phyloP scores from a whole-genome alignment of 176 grass and related monocot species.

The Juncus effusus region DNA sequence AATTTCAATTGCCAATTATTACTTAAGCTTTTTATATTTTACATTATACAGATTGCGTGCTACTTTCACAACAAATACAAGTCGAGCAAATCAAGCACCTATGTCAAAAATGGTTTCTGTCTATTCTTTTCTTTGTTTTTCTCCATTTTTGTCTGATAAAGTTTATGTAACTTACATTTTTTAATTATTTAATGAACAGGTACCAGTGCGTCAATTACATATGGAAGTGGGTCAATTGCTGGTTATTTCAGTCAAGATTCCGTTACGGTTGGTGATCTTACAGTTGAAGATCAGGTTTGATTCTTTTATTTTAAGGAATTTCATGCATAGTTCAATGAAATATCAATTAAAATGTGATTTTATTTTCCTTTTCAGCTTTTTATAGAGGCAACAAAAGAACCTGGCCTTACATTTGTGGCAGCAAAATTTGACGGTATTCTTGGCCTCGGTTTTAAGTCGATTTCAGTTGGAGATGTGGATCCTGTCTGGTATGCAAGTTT shows the following conservation, averaged over 20 bases:
- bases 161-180: not conserved
- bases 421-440: constrained; percentile 87
- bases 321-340: not conserved
- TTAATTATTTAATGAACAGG: constrained; percentile 34
- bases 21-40: not conserved
- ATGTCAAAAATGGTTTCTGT: constrained; percentile 56
- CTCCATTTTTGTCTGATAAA: not conserved
- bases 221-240: constrained; percentile 71
- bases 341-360: not conserved
- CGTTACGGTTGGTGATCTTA: constrained; percentile 62
- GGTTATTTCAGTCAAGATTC: constrained; percentile 66
- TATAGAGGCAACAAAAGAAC: constrained; percentile 67
- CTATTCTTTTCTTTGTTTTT: not conserved
- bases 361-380: constrained; percentile 41
- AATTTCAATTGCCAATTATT: not conserved
- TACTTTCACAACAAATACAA: constrained; percentile 65
- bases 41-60: constrained; percentile 57
- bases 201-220: constrained; percentile 52
- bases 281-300: constrained; percentile 68
- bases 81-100: constrained; percentile 50
- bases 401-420: constrained; percentile 58
- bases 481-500: constrained; percentile 60
- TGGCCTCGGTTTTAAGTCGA: constrained; percentile 83
- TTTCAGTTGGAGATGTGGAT: constrained; percentile 43
- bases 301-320: not conserved